Evolutionary conservation across 129 eudicot genomes (phyloP).

Genomic region (Pittosporum tobira): DNA sequence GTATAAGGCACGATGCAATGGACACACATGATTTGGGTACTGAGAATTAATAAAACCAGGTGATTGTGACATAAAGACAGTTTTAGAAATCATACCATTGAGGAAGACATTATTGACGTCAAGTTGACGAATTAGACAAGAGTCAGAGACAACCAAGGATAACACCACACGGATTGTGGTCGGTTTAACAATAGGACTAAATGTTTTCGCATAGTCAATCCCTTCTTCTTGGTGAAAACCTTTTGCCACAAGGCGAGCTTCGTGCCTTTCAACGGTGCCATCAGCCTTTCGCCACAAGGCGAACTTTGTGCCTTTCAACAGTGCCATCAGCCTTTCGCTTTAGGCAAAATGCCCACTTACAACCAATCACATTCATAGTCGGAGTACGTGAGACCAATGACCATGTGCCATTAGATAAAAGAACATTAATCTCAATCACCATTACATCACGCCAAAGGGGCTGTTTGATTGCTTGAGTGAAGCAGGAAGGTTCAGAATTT

Average conservation of each 20-base stretch:
- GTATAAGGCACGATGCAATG: neutral
- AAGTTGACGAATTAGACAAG: neutral
- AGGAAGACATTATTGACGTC: conserved; percentile 10
- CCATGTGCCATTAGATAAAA: neutral
- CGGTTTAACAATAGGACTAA: conserved; percentile 7
- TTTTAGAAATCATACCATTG: neutral
- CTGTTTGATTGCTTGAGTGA: no score
- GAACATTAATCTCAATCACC: no score
- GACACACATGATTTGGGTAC: neutral
- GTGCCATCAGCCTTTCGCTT: neutral
- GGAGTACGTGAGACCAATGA: neutral
- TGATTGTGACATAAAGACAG: conserved; percentile 3
- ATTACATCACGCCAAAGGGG: no score
- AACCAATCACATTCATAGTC: neutral
- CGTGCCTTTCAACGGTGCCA: neutral
- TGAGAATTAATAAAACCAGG: neutral
- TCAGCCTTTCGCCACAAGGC: neutral
- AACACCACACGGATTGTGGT: neutral
- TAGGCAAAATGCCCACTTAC: neutral
- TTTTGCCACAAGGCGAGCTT: neutral
- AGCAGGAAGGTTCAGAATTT: no score
- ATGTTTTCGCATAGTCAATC: conserved; percentile 6
- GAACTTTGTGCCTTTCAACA: conserved; percentile 1
- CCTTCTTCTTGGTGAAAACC: conserved; percentile 7
- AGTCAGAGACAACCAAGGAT: neutral